phyloP scores from a whole-genome alignment of 805 yeast genomes.

The Teunomyces atbi region DNA sequence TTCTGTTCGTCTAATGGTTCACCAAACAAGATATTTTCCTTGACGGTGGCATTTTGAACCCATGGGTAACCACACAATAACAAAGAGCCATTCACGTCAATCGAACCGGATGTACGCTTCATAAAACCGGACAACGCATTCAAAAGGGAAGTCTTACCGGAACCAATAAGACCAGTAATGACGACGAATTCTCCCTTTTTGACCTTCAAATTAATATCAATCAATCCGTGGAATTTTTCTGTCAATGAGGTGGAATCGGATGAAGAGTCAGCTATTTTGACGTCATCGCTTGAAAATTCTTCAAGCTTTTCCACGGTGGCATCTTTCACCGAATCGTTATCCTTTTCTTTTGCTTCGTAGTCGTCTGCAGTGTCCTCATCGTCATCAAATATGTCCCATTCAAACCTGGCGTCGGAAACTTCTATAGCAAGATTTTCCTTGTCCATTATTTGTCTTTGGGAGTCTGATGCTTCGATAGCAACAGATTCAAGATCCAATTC shows the following conservation, averaged over 20 bases:
- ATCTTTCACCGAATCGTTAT: conserved; percentile 18
- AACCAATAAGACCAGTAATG: conserved; percentile 77
- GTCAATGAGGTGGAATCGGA: conserved; percentile 6
- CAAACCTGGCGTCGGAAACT: conserved; percentile 54
- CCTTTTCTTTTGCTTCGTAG: conserved; percentile 19
- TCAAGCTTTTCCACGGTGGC: conserved; percentile 14
- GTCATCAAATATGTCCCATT: conserved; percentile 53
- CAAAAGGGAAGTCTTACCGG: conserved; percentile 76
- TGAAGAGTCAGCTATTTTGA: conserved; percentile 5
- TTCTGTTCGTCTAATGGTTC: conserved; percentile 45
- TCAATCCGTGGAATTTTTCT: conserved; percentile 42
- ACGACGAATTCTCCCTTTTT: conserved; percentile 69
- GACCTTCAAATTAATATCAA: conserved; percentile 51
- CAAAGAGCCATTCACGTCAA: conserved; percentile 52
- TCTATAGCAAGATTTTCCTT: conserved; percentile 42
- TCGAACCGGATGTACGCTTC: conserved; percentile 52
- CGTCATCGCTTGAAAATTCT: background rate
- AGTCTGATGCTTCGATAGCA: conserved; percentile 24
- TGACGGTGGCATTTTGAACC: conserved; percentile 79
- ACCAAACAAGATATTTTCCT: conserved; percentile 75
- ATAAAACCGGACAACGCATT: conserved; percentile 72
- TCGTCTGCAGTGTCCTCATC: conserved; percentile 14
- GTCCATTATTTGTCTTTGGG: conserved; percentile 22
- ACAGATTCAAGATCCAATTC: conserved; percentile 39
- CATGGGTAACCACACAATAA: conserved; percentile 69